Evolutionary conservation across 208 protist genomes (phyloP).

Genomic region (Acanthamoeba polyphaga): DNA sequence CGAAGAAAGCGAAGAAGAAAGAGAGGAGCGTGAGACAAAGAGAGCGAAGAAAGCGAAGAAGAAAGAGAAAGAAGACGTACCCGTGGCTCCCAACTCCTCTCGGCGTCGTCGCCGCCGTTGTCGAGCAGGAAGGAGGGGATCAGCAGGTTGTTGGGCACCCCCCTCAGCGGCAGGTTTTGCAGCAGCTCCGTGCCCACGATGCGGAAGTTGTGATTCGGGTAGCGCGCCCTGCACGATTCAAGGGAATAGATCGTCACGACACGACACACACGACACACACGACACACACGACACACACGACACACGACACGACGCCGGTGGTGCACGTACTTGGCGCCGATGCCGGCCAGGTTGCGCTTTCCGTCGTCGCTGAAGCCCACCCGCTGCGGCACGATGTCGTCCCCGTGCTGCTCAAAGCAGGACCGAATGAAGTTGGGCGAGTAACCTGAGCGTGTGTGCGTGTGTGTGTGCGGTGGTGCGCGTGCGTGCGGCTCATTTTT

Average conservation of each 20-base stretch:
- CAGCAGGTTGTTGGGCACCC: neutral
- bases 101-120: neutral
- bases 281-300: neutral
- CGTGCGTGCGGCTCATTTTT: neutral
- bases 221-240: neutral
- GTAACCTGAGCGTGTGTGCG: neutral
- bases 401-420: neutral
- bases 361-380: neutral
- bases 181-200: constrained; percentile 1
- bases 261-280: no score
- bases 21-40: neutral
- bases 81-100: constrained; percentile 1
- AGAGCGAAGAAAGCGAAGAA: neutral
- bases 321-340: constrained; percentile 6
- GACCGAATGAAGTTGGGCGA: constrained; percentile 8
- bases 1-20: neutral
- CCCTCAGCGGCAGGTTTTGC: constrained; percentile 15
- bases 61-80: neutral
- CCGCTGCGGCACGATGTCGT: neutral
- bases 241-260: no score
- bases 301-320: neutral
- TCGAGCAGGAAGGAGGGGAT: constrained; percentile 58
- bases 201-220: constrained; percentile 31
- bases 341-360: constrained; percentile 29
- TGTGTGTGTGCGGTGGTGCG: neutral